Evolutionary conservation across 306 rosid species (phyloP).

Genomic region (Abrus pulchellus): DNA sequence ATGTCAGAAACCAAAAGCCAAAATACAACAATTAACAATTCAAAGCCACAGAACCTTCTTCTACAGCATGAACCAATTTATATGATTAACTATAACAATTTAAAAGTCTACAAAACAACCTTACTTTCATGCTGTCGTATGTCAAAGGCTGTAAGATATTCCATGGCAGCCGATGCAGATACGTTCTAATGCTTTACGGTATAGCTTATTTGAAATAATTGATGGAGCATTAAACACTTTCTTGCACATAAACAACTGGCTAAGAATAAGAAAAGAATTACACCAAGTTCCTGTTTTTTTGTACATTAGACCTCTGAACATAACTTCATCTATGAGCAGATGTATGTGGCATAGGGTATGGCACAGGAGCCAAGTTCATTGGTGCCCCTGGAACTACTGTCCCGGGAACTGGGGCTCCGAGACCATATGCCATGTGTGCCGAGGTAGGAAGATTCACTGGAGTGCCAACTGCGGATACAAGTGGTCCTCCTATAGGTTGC

Average conservation of each 20-base stretch:
- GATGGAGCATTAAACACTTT: conserved; percentile 33
- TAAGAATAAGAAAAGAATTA: conserved; percentile 48
- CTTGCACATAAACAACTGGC: conserved; percentile 41
- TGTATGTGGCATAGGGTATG: conserved; percentile 73
- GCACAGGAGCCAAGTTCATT: conserved; percentile 66
- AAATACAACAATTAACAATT: not conserved
- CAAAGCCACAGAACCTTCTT: conserved; percentile 26
- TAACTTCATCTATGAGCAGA: conserved; percentile 69
- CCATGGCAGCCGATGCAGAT: conserved; percentile 40
- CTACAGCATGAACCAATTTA: conserved; percentile 31
- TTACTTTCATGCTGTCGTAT: conserved; percentile 42
- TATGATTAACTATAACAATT: conserved; percentile 37
- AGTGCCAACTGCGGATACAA: conserved; percentile 83
- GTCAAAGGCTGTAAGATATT: conserved; percentile 33
- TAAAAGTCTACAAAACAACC: conserved; percentile 39
- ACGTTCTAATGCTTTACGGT: conserved; percentile 39
- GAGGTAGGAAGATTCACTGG: conserved; percentile 69
- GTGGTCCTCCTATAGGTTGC: conserved; percentile 83
- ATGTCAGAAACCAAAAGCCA: not conserved
- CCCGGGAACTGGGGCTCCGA: conserved; percentile 66
- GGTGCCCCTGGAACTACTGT: conserved; percentile 73
- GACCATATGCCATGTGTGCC: conserved; percentile 69
- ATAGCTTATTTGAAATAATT: conserved; percentile 48
- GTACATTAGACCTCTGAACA: conserved; percentile 54
- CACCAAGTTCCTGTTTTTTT: conserved; percentile 52